Evolutionary conservation across 1,139 yeast genomes (phyloP).

Genomic region (Komagataea norvegica): DNA sequence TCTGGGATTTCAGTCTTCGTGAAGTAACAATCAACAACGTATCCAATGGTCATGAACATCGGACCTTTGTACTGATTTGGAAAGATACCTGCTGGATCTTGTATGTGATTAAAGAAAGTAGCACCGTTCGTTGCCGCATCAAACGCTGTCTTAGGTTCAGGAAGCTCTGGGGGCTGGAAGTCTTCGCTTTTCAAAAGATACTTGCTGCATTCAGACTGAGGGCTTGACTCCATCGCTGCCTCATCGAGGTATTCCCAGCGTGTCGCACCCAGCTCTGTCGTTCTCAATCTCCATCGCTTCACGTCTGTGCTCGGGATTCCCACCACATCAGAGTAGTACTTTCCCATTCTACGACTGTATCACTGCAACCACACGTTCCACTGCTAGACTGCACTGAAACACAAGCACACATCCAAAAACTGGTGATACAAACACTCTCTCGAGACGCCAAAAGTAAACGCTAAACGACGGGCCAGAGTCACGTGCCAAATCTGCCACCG

Average conservation of each 20-base stretch:
- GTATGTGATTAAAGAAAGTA: slow-evolving; percentile 59
- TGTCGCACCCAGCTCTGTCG: slow-evolving; percentile 71
- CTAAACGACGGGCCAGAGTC: background rate
- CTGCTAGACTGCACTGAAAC: no score
- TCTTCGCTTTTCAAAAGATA: slow-evolving; percentile 46
- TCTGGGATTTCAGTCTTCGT: slow-evolving; percentile 66
- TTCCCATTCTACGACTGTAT: slow-evolving; percentile 5
- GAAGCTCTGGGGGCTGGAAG: slow-evolving; percentile 41
- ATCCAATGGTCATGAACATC: slow-evolving; percentile 93
- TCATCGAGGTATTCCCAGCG: slow-evolving; percentile 68
- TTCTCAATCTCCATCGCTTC: slow-evolving; percentile 66
- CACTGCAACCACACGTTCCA: no score
- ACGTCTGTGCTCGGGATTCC: slow-evolving; percentile 69
- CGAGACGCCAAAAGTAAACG: background rate
- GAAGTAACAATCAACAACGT: slow-evolving; percentile 69
- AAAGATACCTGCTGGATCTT: slow-evolving; percentile 78
- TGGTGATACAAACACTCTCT: no score
- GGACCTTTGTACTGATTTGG: slow-evolving; percentile 97
- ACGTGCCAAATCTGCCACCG: no score
- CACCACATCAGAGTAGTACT: slow-evolving; percentile 53
- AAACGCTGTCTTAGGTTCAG: slow-evolving; percentile 38
- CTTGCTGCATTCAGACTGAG: slow-evolving; percentile 55
- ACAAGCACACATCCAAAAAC: no score
- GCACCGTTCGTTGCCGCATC: slow-evolving; percentile 77
- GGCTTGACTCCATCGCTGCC: slow-evolving; percentile 36